Evolutionary conservation across 2,329 filamentous ascomycete genomes (phyloP), one percentile per base, ranked within the genome.

Genomic region (Scedosporium boydii): DNA sequence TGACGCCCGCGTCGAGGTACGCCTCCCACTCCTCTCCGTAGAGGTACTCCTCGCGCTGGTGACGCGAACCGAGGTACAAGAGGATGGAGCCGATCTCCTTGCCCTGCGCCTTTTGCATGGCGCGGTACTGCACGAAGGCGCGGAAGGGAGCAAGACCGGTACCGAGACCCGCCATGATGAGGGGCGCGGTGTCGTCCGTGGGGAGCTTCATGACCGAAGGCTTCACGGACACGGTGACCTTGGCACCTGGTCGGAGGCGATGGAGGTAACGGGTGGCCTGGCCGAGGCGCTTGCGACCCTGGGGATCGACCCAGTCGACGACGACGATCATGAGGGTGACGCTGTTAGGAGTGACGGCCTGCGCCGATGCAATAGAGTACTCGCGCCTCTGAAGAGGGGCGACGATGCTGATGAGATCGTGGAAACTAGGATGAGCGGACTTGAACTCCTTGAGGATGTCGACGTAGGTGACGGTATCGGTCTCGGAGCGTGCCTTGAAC

Each of bases 1-100:
- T 93, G 69, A 99, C 91, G 60, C 95, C 95, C 0, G 95, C 92
- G 64, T 93, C 93, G 72, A 95, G 86, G 77, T 99, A 99, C 0
- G 95, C 95, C 76, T 99, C 95, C 95, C 95, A 99, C 76, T 99
- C 95, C 76, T 99, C 95, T 65, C 95, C 95, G 72, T 98, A 99
- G 64, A 97, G 87, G 77, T 99, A 99, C 78, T 99, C 95, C 78
- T 99, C 95, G 67, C 93, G 91, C 80, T 97, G 92, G 82, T 97
- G 93, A 61, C 95, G 93, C 18, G 92, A 93, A 66, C 95, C 95
- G 80, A 99, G 93, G 82, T 98, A 99, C 64, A 99, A 80, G 61
- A 99, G 85, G 65, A 98, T 95, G 53, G 91, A 81, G 61, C 95
- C 95, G 68, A 99, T 96, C 63, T 95, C 87, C 80, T 96, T 93